phyloP scores from a whole-genome alignment of 1,284 basidiomycete genomes.

The Cryptococcus deneoformans region DNA sequence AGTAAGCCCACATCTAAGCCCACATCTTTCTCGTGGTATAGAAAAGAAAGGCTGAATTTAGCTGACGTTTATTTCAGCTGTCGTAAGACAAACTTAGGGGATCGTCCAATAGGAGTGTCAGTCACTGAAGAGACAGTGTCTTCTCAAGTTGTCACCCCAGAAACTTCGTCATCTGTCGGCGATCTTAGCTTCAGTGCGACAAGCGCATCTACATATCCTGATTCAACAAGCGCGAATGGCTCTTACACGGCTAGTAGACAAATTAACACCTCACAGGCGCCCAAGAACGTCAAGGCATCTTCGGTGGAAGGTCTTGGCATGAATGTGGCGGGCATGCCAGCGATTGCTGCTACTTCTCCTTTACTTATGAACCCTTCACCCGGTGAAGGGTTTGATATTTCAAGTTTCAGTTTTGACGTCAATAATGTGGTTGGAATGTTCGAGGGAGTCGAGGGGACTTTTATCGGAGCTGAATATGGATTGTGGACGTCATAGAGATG shows the following conservation, averaged over 20 bases:
- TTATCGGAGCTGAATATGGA: conserved; percentile 13
- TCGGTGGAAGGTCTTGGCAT: neutral
- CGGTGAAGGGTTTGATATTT: conserved; percentile 20
- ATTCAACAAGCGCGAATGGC: neutral
- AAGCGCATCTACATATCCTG: neutral
- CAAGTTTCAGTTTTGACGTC: conserved; percentile 29
- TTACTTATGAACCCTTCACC: neutral
- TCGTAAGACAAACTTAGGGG: too few species aligned
- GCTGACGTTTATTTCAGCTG: too few species aligned
- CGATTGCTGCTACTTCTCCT: neutral
- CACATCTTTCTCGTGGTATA: neutral
- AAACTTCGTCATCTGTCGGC: neutral
- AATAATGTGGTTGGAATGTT: conserved; percentile 23
- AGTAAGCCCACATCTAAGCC: conserved; percentile 8
- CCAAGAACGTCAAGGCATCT: too few species aligned
- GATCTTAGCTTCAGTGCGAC: neutral
- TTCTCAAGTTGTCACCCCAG: neutral
- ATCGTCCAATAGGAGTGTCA: neutral
- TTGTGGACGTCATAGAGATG: neutral
- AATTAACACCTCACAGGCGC: neutral
- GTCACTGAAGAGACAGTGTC: neutral
- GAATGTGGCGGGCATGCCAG: neutral
- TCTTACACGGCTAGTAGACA: neutral
- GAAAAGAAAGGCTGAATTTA: neutral
- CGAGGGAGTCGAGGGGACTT: conserved; percentile 16